phyloP scores from a whole-genome alignment of 2,329 filamentous ascomycete genomes.

The Aspergillus ibericus region DNA sequence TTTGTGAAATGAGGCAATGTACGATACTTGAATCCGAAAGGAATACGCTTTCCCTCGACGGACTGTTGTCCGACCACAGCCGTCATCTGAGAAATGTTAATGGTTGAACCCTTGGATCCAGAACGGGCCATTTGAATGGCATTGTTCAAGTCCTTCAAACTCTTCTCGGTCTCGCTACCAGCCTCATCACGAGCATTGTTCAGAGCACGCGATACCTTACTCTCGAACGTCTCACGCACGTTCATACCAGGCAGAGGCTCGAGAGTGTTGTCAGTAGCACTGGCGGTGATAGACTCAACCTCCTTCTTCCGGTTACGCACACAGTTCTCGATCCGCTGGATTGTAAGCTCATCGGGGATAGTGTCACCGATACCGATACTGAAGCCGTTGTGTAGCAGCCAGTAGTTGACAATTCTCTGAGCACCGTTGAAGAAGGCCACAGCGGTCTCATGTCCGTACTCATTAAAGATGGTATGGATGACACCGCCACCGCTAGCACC shows the following conservation, averaged over 20 bases:
- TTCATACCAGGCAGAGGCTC: constrained; percentile 98
- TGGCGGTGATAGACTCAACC: constrained; percentile 71
- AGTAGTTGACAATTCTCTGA: constrained; percentile 94
- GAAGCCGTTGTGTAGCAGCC: constrained; percentile 93
- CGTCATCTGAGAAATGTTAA: constrained; percentile 99
- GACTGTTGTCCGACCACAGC: constrained; percentile 97
- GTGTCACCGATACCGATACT: constrained; percentile 99
- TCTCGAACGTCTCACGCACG: constrained; percentile 96
- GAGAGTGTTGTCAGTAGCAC: constrained; percentile 81
- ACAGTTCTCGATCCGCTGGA: constrained; percentile 77
- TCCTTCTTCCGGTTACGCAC: constrained; percentile 80
- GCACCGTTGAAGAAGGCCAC: constrained; percentile 96
- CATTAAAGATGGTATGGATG: constrained; percentile 94
- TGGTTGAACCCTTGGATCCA: constrained; percentile 96
- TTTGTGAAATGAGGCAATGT: constrained; percentile 98
- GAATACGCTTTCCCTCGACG: constrained; percentile 97
- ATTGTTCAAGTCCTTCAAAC: constrained; percentile 93
- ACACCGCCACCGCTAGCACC: constrained; percentile 89
- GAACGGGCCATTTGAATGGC: constrained; percentile 94
- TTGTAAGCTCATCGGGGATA: constrained; percentile 83
- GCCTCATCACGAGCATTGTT: constrained; percentile 96
- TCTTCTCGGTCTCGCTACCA: constrained; percentile 86
- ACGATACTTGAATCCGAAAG: constrained; percentile 98
- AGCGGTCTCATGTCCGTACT: constrained; percentile 79
- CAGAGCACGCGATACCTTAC: constrained; percentile 88